Base-by-base conservation (phyloP, 139 green algal genomes). In the Nannochloris sp. region DNA sequence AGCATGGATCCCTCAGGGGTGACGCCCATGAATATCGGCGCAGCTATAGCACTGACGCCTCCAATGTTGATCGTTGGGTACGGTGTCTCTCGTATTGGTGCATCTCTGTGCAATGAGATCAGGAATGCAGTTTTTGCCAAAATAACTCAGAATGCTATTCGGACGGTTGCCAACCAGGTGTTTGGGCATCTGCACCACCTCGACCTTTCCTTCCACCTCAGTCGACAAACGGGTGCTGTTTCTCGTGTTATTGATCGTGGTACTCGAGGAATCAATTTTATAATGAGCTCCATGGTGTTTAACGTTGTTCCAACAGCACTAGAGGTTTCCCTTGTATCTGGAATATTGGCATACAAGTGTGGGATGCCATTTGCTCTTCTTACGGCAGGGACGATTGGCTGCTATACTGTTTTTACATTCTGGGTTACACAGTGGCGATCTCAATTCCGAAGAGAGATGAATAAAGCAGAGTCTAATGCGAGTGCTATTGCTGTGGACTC, bases 271-370 rank as follows among this genome's bases (percentile, higher is more conserved):
- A 97, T 98, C 76, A 94, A 90, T 72, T 98, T 96, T 77, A 88
- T 96, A 36, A 75, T 87, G 37, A 76, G 58, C 48, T 79, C 76
- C 64, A 86, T 95, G 83, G 75, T 97, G 3, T 97, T 98, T 85
- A 98, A 97, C 62, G 90, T 98, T 24, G 81, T 90, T 16, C 92
- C 92, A 24, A 98, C 92, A 6, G 57, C 86, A 16, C 78, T 98
- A 18, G 92, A 98, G 75, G 81, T 95, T 5, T 60, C 70, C 4
- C 63, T 96, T 29, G 91, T 97, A 24, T 69, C 72, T 3, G 80
- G 73, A 56, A 91, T 97, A 66, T 78, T 98, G 34, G 82, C 81
- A 2, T 81, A 81, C 71, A 94, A 94, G 73, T 97, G 89, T 76
- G 92, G 93, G 4, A 68, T 83, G 6, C 49, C 73, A 29, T 91